Percentiles rank a stretch among this genome's conserved stretches.
phyloP scores from a whole-genome alignment of 1,139 yeast genomes.

The Pichia sp. region DNA sequence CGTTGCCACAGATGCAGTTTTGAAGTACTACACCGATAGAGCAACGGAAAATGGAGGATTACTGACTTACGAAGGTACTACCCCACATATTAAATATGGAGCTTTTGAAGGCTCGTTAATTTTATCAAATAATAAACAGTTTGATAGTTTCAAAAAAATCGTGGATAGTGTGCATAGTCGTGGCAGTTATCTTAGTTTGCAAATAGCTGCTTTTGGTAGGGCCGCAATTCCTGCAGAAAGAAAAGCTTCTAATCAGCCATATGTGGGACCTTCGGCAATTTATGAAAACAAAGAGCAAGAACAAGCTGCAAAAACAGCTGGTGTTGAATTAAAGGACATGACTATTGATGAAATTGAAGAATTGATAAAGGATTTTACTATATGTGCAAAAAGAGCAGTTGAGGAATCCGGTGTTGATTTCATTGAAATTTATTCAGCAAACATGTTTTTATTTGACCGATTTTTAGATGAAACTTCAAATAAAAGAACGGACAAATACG shows the following conservation, averaged over 20 bases:
- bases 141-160: slow-evolving; percentile 36
- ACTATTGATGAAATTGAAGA: slow-evolving; percentile 29
- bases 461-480: slow-evolving; percentile 34
- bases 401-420: slow-evolving; percentile 41
- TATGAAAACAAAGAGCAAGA: slow-evolving; percentile 29
- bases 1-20: slow-evolving; percentile 39
- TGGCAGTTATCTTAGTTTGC: slow-evolving; percentile 42
- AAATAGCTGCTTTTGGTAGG: slow-evolving; percentile 58
- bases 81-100: slow-evolving; percentile 36
- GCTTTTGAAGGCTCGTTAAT: slow-evolving; percentile 42
- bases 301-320: slow-evolving; percentile 26
- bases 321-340: slow-evolving; percentile 31
- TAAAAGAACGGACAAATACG: slow-evolving; percentile 43
- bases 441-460: slow-evolving; percentile 39
- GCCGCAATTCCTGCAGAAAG: slow-evolving; percentile 36
- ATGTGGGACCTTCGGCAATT: slow-evolving; percentile 41
- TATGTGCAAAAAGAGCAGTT: slow-evolving; percentile 38
- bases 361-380: slow-evolving; percentile 31
- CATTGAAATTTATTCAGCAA: slow-evolving; percentile 45
- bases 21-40: slow-evolving; percentile 45
- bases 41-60: slow-evolving; percentile 48
- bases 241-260: slow-evolving; percentile 29
- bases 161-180: slow-evolving; percentile 49
- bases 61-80: slow-evolving; percentile 43
- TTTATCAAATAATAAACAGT: slow-evolving; percentile 43